Evolutionary conservation across 2,329 filamentous ascomycete genomes (phyloP).

Genomic region (Trichophyton verrucosum): DNA sequence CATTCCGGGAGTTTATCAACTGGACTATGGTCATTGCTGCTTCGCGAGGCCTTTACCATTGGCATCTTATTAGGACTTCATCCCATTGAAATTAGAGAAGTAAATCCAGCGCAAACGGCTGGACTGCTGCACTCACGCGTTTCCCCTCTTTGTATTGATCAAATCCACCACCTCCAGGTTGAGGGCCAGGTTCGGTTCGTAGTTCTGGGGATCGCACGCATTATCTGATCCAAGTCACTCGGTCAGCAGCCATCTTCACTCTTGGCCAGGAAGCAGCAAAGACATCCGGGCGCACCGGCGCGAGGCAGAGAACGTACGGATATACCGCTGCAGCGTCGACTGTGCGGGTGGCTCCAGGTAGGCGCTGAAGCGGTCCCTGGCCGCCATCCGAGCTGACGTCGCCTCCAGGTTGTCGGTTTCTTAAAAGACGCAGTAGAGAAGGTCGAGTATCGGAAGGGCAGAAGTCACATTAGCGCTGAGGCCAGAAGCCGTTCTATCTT

Average conservation of each 20-base stretch:
- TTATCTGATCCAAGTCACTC: slow-evolving; percentile 44
- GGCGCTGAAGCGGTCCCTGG: slow-evolving; percentile 83
- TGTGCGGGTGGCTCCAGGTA: slow-evolving; percentile 59
- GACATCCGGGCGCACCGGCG: neutral
- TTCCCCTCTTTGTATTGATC: slow-evolving; percentile 95
- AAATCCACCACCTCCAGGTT: slow-evolving; percentile 94
- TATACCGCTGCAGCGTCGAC: slow-evolving; percentile 86
- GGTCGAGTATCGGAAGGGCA: neutral
- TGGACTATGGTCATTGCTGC: slow-evolving; percentile 85
- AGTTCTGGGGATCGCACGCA: slow-evolving; percentile 93
- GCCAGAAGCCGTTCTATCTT: neutral
- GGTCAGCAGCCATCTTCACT: neutral
- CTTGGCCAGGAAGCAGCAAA: neutral
- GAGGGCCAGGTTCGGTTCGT: slow-evolving; percentile 90
- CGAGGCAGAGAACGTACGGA: slow-evolving; percentile 42
- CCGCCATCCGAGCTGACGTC: slow-evolving; percentile 85
- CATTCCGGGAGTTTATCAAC: slow-evolving; percentile 93
- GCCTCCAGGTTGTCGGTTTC: slow-evolving; percentile 60
- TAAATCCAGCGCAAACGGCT: neutral
- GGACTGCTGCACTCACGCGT: slow-evolving; percentile 44
- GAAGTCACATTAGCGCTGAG: neutral
- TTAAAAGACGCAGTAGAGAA: neutral
- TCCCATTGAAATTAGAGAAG: neutral
- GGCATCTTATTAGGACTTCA: slow-evolving; percentile 16
- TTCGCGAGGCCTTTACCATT: slow-evolving; percentile 59